These are phyloP conservation scores for Priceomyces fermenticarens DNA, from an alignment of 805 yeast species.

Conservation along the genomic window DNA sequence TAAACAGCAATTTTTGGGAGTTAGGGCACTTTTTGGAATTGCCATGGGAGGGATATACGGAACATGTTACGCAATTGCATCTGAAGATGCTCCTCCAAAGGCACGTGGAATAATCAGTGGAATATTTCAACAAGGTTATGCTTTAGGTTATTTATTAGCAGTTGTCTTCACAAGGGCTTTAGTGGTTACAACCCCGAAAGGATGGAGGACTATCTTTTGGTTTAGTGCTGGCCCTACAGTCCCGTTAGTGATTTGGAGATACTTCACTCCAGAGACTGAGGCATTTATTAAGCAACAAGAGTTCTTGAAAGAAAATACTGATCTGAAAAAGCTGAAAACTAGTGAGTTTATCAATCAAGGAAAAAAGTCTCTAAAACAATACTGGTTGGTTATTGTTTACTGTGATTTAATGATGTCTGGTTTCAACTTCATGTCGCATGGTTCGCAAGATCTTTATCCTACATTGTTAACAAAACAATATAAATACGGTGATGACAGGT, in stretches of 20 bases:
- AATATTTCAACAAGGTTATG: slow-evolving; percentile 78
- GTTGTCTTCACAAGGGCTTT: slow-evolving; percentile 65
- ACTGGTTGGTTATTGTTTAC: slow-evolving; percentile 63
- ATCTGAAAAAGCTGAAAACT: slow-evolving; percentile 7
- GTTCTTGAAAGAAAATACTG: slow-evolving; percentile 5
- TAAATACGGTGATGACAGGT: slow-evolving; percentile 26
- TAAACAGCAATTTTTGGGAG: slow-evolving; percentile 57
- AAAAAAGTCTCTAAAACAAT: slow-evolving; percentile 29
- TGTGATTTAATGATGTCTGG: slow-evolving; percentile 60
- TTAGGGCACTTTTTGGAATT: slow-evolving; percentile 61
- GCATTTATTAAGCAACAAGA: slow-evolving; percentile 43
- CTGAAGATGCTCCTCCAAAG: slow-evolving; percentile 51
- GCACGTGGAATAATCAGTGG: slow-evolving; percentile 64
- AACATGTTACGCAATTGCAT: slow-evolving; percentile 50
- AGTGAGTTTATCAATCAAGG: slow-evolving; percentile 21
- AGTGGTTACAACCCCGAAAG: slow-evolving; percentile 44
- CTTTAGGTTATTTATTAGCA: slow-evolving; percentile 64
- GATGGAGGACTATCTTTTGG: slow-evolving; percentile 69
- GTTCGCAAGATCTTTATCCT: slow-evolving; percentile 68
- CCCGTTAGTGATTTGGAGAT: slow-evolving; percentile 31
- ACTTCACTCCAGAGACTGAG: slow-evolving; percentile 43
- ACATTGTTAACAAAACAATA: slow-evolving; percentile 35
- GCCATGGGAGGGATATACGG: slow-evolving; percentile 58
- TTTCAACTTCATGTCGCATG: slow-evolving; percentile 70
- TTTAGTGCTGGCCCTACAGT: slow-evolving; percentile 59